Evolutionary conservation across 176 grass and related monocot genomes (phyloP), one percentile per base, ranked within the genome.

Genomic region (Triticum dicoccoides): DNA sequence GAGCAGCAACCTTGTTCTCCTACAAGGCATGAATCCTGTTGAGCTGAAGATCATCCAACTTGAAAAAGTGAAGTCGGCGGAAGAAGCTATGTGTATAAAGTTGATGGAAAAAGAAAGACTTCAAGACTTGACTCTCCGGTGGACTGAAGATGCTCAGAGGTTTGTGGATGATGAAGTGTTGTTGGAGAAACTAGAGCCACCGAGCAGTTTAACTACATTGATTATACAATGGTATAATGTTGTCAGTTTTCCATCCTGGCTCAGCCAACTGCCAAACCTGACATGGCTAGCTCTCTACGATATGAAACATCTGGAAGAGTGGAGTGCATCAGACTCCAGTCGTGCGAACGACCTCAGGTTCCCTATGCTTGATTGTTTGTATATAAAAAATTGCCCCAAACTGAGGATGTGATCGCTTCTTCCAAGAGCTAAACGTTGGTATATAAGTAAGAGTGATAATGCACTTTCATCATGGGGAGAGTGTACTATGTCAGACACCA

Each of bases 391-490:
- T 7, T 87, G 85, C 42, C 69, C 29, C 15, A 87, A 66, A 1
- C n/a, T 87, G 69, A 87, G 21, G 14, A 5, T 87, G n/a, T 30
- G 30, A 2, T 58, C 69, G 17, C 3, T 23, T 35, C 68, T 29
- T 4, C 69, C 69, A 38, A 81, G 59, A 75, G 59, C 3, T 12
- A 14, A 23, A 9, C 32, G 35, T 76, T 8, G 9, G 18, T 0
- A 8, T 13, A 45, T 86, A 42, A 0, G 0, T 11, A 17, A 23
- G 0, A 79, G 76, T 54, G 65, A 61, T 44, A 54, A 61, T 24
- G 65, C 71, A 21, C 8, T 86, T 14, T n/a, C 35, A 59, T 86
- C 84, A 15, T 79, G 84, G 64, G 20, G 21, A 11, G 83, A 77
- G 42, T 37, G 61, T 54, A 63, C 41, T 0, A 18, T 27, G 17